These are phyloP conservation scores for Fibroporia radiculosa DNA, from an alignment of 768 basidiomycete genomes.

Conservation along the genomic window DNA sequence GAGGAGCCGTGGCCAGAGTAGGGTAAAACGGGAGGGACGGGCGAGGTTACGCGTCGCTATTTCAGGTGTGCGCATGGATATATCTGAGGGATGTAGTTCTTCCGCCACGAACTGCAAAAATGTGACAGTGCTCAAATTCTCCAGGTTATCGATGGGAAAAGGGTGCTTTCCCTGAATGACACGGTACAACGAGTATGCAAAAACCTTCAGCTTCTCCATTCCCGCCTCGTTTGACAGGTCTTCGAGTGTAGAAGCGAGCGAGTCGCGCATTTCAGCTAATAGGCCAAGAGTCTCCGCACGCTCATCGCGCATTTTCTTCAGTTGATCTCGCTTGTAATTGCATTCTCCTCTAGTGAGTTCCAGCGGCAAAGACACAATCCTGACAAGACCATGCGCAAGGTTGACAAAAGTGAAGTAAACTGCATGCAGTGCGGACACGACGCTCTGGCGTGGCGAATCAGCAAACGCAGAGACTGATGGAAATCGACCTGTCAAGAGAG, in stretches of 20 bases:
- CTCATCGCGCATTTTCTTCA: slow-evolving; percentile 60
- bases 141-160: background rate
- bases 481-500: slow-evolving; percentile 11
- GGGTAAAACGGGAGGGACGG: slow-evolving; percentile 61
- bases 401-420: slow-evolving; percentile 7
- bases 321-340: slow-evolving; percentile 43
- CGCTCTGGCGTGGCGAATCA: slow-evolving; percentile 4
- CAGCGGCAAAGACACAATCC: slow-evolving; percentile 42
- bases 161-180: slow-evolving; percentile 2
- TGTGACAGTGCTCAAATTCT: slow-evolving; percentile 2
- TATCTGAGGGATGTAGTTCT: slow-evolving; percentile 8
- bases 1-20: slow-evolving; percentile 77
- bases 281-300: slow-evolving; percentile 61
- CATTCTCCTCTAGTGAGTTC: slow-evolving; percentile 65
- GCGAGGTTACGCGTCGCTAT: slow-evolving; percentile 33
- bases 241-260: slow-evolving; percentile 29
- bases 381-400: slow-evolving; percentile 13
- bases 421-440: slow-evolving; percentile 10
- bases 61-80: slow-evolving; percentile 8
- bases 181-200: slow-evolving; percentile 7
- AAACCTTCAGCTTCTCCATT: slow-evolving; percentile 14
- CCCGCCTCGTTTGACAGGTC: slow-evolving; percentile 4
- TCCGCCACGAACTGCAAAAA: slow-evolving; percentile 15
- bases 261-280: slow-evolving; percentile 47
- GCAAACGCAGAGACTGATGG: slow-evolving; percentile 13